Conservation (phyloP, 768 basidiomycete species). For the Boletus tylopilopsis region DNA sequence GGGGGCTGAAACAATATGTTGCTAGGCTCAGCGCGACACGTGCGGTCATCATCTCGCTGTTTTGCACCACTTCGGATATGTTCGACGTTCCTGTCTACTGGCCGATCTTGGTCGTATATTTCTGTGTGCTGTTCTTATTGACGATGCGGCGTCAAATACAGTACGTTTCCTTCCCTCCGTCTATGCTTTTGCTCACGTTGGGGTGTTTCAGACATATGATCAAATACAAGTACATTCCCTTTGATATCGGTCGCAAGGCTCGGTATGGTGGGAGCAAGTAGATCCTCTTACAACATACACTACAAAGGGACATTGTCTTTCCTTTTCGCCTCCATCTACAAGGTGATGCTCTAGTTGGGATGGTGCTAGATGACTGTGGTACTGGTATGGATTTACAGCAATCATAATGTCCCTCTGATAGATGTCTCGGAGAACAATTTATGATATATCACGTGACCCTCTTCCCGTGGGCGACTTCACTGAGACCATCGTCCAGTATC, state of each 20-base stretch:
- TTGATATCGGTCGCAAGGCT: conserved; percentile 92
- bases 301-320: conserved; percentile 6
- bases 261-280: conserved; percentile 69
- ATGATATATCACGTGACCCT: conserved; percentile 16
- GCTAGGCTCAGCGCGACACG: conserved; percentile 86
- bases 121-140: conserved; percentile 89
- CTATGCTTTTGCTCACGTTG: conserved; percentile 4
- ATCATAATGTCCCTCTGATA: conserved; percentile 21
- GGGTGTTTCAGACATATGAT: conserved; percentile 83
- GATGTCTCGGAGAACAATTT: background rate
- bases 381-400: conserved; percentile 29
- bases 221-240: conserved; percentile 96
- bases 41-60: conserved; percentile 76
- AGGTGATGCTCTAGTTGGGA: conserved; percentile 11
- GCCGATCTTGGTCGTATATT: conserved; percentile 98
- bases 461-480: background rate
- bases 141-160: conserved; percentile 97
- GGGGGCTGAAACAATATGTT: background rate
- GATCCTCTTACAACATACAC: background rate
- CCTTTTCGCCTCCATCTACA: conserved; percentile 6
- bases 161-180: conserved; percentile 43
- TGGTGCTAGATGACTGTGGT: conserved; percentile 20
- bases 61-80: conserved; percentile 75
- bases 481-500: background rate
- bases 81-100: conserved; percentile 99